These are phyloP conservation scores for Macrophomina tecta DNA, from an alignment of 2,329 filamentous ascomycete species.

Conservation along the genomic window DNA sequence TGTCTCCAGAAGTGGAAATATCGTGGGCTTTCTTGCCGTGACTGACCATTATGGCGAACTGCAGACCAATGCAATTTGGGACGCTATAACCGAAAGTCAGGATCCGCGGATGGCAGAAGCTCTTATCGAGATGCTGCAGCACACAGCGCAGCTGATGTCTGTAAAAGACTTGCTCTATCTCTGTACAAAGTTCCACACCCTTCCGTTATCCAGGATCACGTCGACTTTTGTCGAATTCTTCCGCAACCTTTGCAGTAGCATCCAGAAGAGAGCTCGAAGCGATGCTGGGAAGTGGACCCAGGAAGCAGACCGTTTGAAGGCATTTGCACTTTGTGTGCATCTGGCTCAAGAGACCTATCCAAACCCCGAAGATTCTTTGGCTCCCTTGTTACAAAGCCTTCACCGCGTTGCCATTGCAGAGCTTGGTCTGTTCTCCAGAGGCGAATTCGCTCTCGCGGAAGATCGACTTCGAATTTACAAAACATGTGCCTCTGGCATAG, in stretches of 20 bases:
- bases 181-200: constrained; percentile 67
- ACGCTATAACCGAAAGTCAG: constrained; percentile 78
- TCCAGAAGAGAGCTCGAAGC: constrained; percentile 17
- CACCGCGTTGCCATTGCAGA: constrained; percentile 68
- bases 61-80: constrained; percentile 84
- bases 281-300: constrained; percentile 29
- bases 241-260: constrained; percentile 27
- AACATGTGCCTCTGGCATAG: constrained; percentile 72
- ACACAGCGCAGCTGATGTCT: constrained; percentile 54
- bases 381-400: constrained; percentile 65
- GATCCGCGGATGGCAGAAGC: constrained; percentile 86
- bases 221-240: constrained; percentile 41
- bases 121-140: constrained; percentile 69
- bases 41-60: constrained; percentile 73
- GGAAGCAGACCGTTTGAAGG: constrained; percentile 42
- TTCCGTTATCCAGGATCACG: constrained; percentile 41
- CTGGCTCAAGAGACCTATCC: constrained; percentile 75
- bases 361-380: constrained; percentile 61
- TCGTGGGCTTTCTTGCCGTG: constrained; percentile 85
- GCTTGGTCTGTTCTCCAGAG: constrained; percentile 65
- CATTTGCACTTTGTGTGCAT: constrained; percentile 65
- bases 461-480: constrained; percentile 68
- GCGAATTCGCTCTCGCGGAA: constrained; percentile 55
- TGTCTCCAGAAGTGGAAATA: constrained; percentile 79
- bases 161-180: constrained; percentile 64